Base-by-base conservation (phyloP, 176 grass and related monocot genomes). In the Canna indica region DNA sequence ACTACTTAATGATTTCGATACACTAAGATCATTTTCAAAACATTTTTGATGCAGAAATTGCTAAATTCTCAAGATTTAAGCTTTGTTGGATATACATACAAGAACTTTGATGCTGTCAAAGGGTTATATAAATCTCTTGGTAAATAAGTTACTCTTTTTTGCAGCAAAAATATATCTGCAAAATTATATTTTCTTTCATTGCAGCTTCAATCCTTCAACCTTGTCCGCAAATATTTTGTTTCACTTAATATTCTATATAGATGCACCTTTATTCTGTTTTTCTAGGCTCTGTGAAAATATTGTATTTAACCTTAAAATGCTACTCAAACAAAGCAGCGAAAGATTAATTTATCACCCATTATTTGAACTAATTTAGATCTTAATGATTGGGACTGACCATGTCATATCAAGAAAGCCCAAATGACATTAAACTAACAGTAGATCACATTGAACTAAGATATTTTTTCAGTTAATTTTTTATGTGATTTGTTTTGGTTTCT, bases 81-180 rank as follows among this genome's bases (percentile, higher is more conserved):
- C 67, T 99, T 99, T 84, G 94, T 99, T 47, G 89, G 94, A 7
- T 97, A 97, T 76, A 97, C 94, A 65, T 97, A 90, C 86, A 97
- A 97, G 75, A 99, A 99, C 73, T 99, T 99, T 45, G 94, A 99
- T 84, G 94, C 94, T 38, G 78, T 99, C 47, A 99, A 99, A 85
- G 94, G 84, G 52, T 78, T 92, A 73, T 81, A 85, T 61, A 81
- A 86, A 48, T 76, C 82, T 74, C 64, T 76, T 81, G 89, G 89
- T 91, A 80, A 81, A 76, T 39, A 59, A 50, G 32, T 76, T 60
- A 32, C 36, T 20, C 1, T 62, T 68, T 26, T 72, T 62, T 46
- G n/a, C 54, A 4, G 6, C 66, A 18, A 45, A 22, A 47, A 7
- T 11, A 69, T 47, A 1, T 2, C 25, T 45, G 34, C 10, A 61